Conservation (phyloP, 139 green algal genomes). For the Coelastrella sp. region DNA sequence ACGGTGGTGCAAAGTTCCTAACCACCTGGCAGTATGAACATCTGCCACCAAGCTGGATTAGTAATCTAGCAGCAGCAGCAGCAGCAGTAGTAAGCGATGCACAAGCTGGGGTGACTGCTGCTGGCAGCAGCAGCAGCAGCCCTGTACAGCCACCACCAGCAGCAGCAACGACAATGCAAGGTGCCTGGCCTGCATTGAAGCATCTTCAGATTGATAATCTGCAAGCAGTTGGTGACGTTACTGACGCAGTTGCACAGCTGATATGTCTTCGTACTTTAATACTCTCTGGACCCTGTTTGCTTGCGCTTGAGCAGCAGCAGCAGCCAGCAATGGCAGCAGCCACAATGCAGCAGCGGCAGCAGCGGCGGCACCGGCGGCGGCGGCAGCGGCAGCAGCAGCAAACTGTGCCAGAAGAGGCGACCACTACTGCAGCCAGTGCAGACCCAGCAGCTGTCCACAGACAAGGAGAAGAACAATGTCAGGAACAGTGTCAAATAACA, state of each 20-base stretch:
- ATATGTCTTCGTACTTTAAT: conserved; percentile 2
- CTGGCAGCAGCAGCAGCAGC: not conserved
- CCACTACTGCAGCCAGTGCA: too few relatives aligned
- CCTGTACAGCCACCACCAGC: not conserved
- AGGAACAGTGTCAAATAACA: too few relatives aligned
- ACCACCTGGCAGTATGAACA: not conserved
- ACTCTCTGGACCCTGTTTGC: conserved; percentile 21
- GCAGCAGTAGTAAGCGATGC: not conserved
- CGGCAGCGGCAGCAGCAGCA: conserved; percentile 22
- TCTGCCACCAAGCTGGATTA: conserved; percentile 21
- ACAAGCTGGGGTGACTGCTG: not conserved
- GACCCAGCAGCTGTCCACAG: too few relatives aligned
- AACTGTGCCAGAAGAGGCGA: not conserved
- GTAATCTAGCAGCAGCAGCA: not conserved
- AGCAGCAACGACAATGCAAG: conserved; percentile 7
- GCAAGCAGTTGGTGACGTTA: conserved; percentile 10
- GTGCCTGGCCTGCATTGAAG: conserved; percentile 16
- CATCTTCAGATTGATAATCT: conserved; percentile 25
- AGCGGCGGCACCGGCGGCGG: conserved; percentile 1
- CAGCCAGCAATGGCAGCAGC: not conserved
- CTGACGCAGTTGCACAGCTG: not conserved
- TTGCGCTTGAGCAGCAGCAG: conserved; percentile 14
- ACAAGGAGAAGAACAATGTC: too few relatives aligned
- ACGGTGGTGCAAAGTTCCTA: conserved; percentile 32
- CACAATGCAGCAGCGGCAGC: not conserved